Conservation (phyloP, 2,329 filamentous ascomycete species). For the Botryotinia narcissicola region DNA sequence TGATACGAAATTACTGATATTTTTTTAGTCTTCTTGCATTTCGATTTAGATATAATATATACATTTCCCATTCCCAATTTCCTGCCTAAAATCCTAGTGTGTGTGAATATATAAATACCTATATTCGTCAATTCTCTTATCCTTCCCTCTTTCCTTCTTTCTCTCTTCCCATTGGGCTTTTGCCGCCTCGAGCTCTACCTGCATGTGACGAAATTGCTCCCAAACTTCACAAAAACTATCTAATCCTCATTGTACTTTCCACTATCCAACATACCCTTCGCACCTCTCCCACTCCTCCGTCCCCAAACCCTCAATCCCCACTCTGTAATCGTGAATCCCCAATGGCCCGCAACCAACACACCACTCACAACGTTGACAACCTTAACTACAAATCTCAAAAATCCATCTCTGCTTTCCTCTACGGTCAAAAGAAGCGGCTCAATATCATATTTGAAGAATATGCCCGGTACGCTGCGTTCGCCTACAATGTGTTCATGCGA, state of each 20-base stretch:
- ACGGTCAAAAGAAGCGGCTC: conserved; percentile 89
- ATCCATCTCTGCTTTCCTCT: conserved; percentile 72
- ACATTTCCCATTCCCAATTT: not conserved
- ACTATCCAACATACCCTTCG: conserved; percentile 40
- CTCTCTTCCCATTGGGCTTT: not conserved
- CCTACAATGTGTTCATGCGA: conserved; percentile 73
- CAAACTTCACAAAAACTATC: not conserved
- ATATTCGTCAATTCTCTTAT: not conserved
- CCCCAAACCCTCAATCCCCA: conserved; percentile 63
- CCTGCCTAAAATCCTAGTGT: not conserved
- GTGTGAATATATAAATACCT: not conserved
- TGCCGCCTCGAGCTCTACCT: not conserved
- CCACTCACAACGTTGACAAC: conserved; percentile 89
- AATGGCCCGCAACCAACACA: conserved; percentile 89
- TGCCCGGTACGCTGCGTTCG: conserved; percentile 74
- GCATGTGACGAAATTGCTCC: not conserved
- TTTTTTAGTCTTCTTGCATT: not conserved
- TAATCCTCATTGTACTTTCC: conserved; percentile 32
- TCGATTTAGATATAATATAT: not conserved
- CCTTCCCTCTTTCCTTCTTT: not conserved
- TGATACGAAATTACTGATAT: not conserved
- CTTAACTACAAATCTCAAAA: conserved; percentile 74
- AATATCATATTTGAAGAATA: conserved; percentile 99
- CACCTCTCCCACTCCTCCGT: conserved; percentile 35
- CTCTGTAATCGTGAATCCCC: conserved; percentile 82